Evolutionary conservation across 441 rosid genomes (phyloP).

Genomic region (Erodium texanum): DNA sequence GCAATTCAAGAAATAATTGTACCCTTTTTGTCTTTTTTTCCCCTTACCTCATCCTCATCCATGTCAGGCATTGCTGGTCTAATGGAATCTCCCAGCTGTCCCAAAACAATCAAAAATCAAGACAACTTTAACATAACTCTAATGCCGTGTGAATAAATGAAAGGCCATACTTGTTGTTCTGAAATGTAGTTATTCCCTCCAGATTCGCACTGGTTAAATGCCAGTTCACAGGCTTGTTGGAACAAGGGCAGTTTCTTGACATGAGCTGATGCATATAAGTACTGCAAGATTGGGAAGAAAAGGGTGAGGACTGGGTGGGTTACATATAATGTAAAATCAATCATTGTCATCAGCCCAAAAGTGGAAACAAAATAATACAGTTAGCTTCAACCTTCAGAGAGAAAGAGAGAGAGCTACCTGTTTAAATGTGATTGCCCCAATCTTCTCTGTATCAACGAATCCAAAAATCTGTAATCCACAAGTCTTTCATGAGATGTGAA

Average conservation of each 20-base stretch:
- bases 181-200: conserved; percentile 40
- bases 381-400: neutral
- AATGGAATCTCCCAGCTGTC: conserved; percentile 56
- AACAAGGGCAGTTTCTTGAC: conserved; percentile 61
- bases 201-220: conserved; percentile 44
- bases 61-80: conserved; percentile 45
- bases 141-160: neutral
- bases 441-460: conserved; percentile 69
- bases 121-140: neutral
- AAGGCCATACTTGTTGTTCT: conserved; percentile 45
- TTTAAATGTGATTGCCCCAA: conserved; percentile 68
- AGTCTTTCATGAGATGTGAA: neutral
- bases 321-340: too few relatives aligned
- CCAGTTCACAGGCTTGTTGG: conserved; percentile 54
- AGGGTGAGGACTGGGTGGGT: too few relatives aligned
- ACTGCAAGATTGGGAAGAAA: conserved; percentile 37
- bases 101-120: conserved; percentile 13
- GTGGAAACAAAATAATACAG: neutral
- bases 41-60: conserved; percentile 46
- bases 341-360: neutral
- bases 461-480: conserved; percentile 53
- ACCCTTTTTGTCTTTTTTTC: neutral
- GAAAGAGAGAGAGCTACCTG: conserved; percentile 40
- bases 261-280: conserved; percentile 67
- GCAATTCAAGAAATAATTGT: neutral